Evolutionary conservation across 2,329 filamentous ascomycete species (phyloP).

Genomic region (Trichophyton verrucosum): DNA sequence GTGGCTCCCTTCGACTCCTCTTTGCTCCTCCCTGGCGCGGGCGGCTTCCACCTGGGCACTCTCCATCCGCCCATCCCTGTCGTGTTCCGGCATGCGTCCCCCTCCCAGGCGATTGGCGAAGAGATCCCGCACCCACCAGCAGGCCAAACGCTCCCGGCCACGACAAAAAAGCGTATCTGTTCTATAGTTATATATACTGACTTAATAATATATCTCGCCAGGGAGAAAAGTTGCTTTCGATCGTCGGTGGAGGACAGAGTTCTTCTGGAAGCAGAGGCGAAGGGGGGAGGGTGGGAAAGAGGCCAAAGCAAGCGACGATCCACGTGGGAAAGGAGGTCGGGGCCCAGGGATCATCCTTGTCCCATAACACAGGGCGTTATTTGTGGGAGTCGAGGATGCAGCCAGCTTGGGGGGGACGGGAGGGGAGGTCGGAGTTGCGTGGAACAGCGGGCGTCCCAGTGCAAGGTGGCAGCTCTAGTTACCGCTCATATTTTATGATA

Average conservation of each 20-base stretch:
- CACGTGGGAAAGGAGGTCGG: background rate
- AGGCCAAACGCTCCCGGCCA: no score
- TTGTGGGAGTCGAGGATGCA: background rate
- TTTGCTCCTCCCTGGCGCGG: no score
- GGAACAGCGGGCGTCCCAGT: no score
- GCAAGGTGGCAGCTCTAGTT: no score
- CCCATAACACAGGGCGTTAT: background rate
- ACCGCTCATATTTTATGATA: no score
- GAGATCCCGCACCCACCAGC: background rate
- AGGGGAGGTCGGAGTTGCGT: no score
- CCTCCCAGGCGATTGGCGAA: background rate
- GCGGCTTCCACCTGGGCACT: background rate
- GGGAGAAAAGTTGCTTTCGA: background rate
- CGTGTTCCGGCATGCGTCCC: background rate
- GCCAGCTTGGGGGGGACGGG: no score
- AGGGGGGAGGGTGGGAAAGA: background rate
- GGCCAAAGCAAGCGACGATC: background rate
- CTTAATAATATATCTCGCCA: no score
- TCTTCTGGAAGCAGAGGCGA: background rate
- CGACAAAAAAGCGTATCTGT: no score
- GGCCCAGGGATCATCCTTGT: conserved; percentile 1
- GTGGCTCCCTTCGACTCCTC: no score
- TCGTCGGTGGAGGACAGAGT: conserved; percentile 4
- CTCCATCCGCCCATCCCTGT: background rate
- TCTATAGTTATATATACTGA: no score